Conservation (phyloP, 2,329 filamentous ascomycete species). For the Stagonosporopsis tanaceti region DNA sequence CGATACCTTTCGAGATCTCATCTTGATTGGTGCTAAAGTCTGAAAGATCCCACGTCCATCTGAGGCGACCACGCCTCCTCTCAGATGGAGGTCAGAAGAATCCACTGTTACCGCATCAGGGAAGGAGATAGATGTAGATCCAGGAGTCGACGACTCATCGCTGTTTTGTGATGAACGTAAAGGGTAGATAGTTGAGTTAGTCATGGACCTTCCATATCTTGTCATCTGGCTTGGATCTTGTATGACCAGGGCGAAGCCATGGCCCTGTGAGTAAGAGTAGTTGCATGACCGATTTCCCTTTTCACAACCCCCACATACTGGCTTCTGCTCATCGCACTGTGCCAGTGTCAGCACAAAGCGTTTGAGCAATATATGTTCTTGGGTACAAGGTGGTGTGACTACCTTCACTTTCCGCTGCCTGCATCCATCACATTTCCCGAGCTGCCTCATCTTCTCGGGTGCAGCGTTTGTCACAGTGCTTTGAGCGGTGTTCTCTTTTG, state of each 20-base stretch:
- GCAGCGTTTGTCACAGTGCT: neutral
- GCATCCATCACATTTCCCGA: slow-evolving; percentile 14
- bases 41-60: slow-evolving; percentile 6
- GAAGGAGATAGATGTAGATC: neutral
- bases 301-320: slow-evolving; percentile 4
- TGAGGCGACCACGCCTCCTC: neutral
- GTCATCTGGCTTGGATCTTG: slow-evolving; percentile 16
- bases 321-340: slow-evolving; percentile 14
- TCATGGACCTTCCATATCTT: slow-evolving; percentile 8
- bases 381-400: neutral
- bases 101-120: neutral
- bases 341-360: neutral
- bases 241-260: slow-evolving; percentile 10
- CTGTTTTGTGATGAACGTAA: neutral
- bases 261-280: neutral
- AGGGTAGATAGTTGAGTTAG: neutral
- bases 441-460: neutral
- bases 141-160: neutral
- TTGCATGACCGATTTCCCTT: slow-evolving; percentile 4
- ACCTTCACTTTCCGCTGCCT: slow-evolving; percentile 16
- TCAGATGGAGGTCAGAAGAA: neutral
- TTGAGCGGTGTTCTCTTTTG: neutral
- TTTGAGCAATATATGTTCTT: no score
- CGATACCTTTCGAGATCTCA: neutral
- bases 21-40: neutral